These are phyloP conservation scores for Hansfordia pulvinata DNA, from an alignment of 2,329 filamentous ascomycete species.

Conservation along the genomic window DNA sequence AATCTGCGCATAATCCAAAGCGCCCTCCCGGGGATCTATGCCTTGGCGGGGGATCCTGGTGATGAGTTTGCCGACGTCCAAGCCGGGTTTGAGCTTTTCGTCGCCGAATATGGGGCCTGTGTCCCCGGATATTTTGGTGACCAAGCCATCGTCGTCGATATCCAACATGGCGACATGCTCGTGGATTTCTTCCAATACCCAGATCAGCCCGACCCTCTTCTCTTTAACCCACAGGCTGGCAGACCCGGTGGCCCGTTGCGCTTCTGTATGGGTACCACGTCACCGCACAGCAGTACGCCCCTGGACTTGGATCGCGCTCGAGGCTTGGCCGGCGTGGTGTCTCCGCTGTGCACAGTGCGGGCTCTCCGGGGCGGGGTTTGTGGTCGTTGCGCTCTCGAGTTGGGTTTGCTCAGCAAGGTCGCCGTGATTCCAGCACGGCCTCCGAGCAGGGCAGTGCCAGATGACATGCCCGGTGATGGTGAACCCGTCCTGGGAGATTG, in stretches of 20 bases:
- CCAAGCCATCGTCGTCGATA: constrained; percentile 64
- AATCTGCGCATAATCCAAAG: constrained; percentile 67
- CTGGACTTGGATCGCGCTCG: constrained; percentile 58
- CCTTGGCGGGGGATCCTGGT: constrained; percentile 69
- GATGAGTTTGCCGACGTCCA: constrained; percentile 66
- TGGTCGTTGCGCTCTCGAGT: constrained; percentile 39
- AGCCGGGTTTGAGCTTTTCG: constrained; percentile 49
- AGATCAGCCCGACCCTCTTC: constrained; percentile 84
- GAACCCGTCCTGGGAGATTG: constrained; percentile 22
- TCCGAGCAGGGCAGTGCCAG: constrained; percentile 46
- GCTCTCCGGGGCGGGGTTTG: constrained; percentile 44
- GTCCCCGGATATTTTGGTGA: constrained; percentile 61
- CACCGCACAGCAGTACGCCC: constrained; percentile 84
- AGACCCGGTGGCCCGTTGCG: constrained; percentile 84
- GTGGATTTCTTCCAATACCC: constrained; percentile 95
- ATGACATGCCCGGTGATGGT: constrained; percentile 22
- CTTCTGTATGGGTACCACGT: constrained; percentile 97
- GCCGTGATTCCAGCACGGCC: constrained; percentile 70
- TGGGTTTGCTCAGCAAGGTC: constrained; percentile 73
- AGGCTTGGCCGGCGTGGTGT: constrained; percentile 40
- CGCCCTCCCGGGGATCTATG: constrained; percentile 55
- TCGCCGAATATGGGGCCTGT: constrained; percentile 77
- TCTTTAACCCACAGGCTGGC: constrained; percentile 98
- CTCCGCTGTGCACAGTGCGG: constrained; percentile 48
- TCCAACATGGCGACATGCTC: constrained; percentile 75